Evolutionary conservation across 176 grass and related monocot species (phyloP).

Genomic region (Eremochloa ophiuroides): DNA sequence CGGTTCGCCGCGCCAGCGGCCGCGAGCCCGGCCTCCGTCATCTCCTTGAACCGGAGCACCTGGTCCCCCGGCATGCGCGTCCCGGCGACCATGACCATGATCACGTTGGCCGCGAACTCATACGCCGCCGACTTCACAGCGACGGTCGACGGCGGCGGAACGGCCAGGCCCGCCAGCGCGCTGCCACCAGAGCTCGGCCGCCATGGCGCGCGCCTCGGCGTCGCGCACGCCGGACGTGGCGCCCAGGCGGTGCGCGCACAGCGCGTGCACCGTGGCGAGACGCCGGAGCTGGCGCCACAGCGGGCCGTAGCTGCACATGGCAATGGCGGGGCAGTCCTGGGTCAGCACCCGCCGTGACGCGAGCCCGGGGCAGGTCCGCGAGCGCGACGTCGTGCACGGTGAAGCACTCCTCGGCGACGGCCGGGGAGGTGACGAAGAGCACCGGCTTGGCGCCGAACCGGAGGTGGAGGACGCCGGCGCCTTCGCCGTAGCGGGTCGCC

Average conservation of each 20-base stretch:
- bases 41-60: conserved; percentile 32
- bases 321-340: conserved; percentile 21
- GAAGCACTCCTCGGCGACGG: conserved; percentile 61
- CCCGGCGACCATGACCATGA: conserved; percentile 58
- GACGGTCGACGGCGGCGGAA: conserved; percentile 7
- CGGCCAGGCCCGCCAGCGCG: neutral
- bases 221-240: conserved; percentile 10
- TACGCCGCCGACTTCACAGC: conserved; percentile 44
- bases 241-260: conserved; percentile 37
- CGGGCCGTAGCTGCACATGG: conserved; percentile 14
- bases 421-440: conserved; percentile 53
- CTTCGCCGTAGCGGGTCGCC: conserved; percentile 22
- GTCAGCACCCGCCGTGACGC: conserved; percentile 27
- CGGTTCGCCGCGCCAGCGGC: conserved; percentile 35
- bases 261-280: conserved; percentile 41
- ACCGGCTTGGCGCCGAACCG: conserved; percentile 46
- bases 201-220: conserved; percentile 24
- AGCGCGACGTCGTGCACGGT: conserved; percentile 54
- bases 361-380: conserved; percentile 47
- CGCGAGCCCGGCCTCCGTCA: conserved; percentile 36
- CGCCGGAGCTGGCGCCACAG: conserved; percentile 74
- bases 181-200: neutral
- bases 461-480: conserved; percentile 44
- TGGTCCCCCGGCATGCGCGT: conserved; percentile 21
- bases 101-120: conserved; percentile 36